Evolutionary conservation across 2,329 filamentous ascomycete species (phyloP).

Genomic region (Magnaporthiopsis incrustans): DNA sequence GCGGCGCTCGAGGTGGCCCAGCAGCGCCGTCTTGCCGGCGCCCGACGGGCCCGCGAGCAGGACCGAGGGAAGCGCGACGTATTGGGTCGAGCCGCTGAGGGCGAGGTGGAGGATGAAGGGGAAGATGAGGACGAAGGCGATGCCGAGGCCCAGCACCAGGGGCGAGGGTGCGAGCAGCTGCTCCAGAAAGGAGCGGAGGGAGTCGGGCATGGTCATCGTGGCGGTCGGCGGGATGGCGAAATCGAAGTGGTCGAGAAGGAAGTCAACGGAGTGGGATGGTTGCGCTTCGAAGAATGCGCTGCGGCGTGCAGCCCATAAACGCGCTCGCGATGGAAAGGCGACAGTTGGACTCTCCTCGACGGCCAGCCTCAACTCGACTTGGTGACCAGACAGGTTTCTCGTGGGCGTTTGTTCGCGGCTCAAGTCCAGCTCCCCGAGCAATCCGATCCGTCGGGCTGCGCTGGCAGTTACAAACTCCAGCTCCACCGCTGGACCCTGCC

Average conservation of each 20-base stretch:
- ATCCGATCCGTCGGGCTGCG: neutral
- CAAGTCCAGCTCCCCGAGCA: neutral
- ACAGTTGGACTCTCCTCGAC: neutral
- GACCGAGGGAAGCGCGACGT: slow-evolving; percentile 64
- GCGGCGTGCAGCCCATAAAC: neutral
- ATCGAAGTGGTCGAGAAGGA: rapidly evolving
- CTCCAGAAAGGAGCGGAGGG: slow-evolving; percentile 35
- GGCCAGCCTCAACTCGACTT: neutral
- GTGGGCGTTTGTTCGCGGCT: neutral
- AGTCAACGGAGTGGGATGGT: neutral
- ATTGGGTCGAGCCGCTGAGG: slow-evolving; percentile 60
- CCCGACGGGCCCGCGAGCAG: slow-evolving; percentile 74
- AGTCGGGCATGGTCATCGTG: slow-evolving; percentile 7
- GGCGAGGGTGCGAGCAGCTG: slow-evolving; percentile 51
- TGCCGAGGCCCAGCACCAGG: slow-evolving; percentile 57
- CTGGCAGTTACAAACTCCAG: neutral
- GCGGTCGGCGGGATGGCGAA: neutral
- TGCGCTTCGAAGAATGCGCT: neutral
- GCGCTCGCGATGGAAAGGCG: neutral
- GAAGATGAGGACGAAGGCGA: slow-evolving; percentile 61
- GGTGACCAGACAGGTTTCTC: neutral
- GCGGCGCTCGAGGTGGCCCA: slow-evolving; percentile 64
- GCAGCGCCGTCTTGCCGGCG: slow-evolving; percentile 78
- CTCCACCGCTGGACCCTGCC: too few relatives aligned
- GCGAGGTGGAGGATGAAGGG: slow-evolving; percentile 72